Evolutionary conservation across 2,329 filamentous ascomycete species (phyloP).

Genomic region (Trichothecium sympodiale): DNA sequence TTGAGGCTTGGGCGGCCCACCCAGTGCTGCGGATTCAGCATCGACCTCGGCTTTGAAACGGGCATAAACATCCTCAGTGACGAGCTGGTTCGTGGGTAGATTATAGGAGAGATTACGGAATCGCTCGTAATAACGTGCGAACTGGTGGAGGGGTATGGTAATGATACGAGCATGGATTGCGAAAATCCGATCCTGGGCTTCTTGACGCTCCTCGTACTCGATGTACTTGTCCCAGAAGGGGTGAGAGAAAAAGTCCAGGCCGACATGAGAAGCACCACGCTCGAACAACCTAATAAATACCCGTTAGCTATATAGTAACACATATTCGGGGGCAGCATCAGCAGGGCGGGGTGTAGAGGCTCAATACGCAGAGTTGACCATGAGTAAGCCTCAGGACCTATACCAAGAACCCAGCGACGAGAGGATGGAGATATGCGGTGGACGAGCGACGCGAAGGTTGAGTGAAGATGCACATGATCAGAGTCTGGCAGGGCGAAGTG

Average conservation of each 20-base stretch:
- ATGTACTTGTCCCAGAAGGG: slow-evolving; percentile 99
- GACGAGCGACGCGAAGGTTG: slow-evolving; percentile 27
- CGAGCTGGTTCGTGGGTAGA: slow-evolving; percentile 63
- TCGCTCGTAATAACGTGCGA: slow-evolving; percentile 86
- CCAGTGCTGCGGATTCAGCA: slow-evolving; percentile 44
- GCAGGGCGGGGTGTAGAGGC: slow-evolving; percentile 28
- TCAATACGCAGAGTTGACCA: slow-evolving; percentile 37
- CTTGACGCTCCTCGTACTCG: slow-evolving; percentile 87
- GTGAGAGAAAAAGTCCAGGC: slow-evolving; percentile 86
- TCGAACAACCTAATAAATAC: slow-evolving; percentile 68
- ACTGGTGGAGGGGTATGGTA: slow-evolving; percentile 89
- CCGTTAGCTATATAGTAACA: neutral
- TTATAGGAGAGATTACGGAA: slow-evolving; percentile 68
- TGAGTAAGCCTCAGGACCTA: neutral
- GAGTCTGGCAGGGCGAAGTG: slow-evolving; percentile 53
- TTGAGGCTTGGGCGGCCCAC: slow-evolving; percentile 48
- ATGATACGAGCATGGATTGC: slow-evolving; percentile 73
- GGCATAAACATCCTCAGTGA: slow-evolving; percentile 46
- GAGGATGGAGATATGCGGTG: slow-evolving; percentile 15
- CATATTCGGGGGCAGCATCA: neutral
- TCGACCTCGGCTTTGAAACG: slow-evolving; percentile 64
- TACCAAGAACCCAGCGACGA: slow-evolving; percentile 1
- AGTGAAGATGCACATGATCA: slow-evolving; percentile 31
- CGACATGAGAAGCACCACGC: slow-evolving; percentile 72
- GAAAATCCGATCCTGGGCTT: slow-evolving; percentile 76